These are phyloP conservation scores for Scheffersomyces ergatensis DNA, from an alignment of 805 yeast species.

Conservation along the genomic window DNA sequence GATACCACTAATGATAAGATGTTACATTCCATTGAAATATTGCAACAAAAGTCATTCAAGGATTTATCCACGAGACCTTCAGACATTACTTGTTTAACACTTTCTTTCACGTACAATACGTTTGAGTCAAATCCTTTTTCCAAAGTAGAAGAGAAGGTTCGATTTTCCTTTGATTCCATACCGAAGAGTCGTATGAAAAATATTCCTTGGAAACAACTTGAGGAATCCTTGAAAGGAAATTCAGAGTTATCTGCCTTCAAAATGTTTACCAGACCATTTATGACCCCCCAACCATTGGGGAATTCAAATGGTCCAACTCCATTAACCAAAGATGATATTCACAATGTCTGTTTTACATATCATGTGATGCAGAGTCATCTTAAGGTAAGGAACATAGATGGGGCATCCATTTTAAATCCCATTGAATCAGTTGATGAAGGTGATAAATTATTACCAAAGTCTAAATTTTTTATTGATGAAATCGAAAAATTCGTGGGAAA, in stretches of 20 bases:
- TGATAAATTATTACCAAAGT: conserved; percentile 5
- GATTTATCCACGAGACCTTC: too few relatives aligned
- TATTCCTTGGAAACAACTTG: conserved; percentile 19
- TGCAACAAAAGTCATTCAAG: too few relatives aligned
- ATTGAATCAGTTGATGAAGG: background rate
- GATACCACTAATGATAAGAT: too few relatives aligned
- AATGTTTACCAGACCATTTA: conserved; percentile 11
- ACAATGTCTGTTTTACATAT: conserved; percentile 29
- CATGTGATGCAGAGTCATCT: conserved; percentile 30
- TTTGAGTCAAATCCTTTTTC: conserved; percentile 32
- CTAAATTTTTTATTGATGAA: conserved; percentile 24
- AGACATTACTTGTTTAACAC: conserved; percentile 33
- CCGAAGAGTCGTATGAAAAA: conserved; percentile 18
- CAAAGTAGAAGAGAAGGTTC: conserved; percentile 17
- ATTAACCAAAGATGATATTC: conserved; percentile 23
- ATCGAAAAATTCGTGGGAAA: conserved; percentile 22
- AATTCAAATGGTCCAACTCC: too few relatives aligned
- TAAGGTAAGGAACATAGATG: conserved; percentile 26
- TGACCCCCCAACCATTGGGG: conserved; percentile 1
- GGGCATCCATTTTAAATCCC: conserved; percentile 18
- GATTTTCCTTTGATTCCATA: conserved; percentile 28
- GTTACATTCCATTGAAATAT: too few relatives aligned
- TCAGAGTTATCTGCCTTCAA: conserved; percentile 17
- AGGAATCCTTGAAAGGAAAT: conserved; percentile 26
- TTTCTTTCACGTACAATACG: conserved; percentile 33